These are phyloP conservation scores for Themeda triandra DNA, from an alignment of 176 grass and related monocot genomes.

Conservation along the genomic window DNA sequence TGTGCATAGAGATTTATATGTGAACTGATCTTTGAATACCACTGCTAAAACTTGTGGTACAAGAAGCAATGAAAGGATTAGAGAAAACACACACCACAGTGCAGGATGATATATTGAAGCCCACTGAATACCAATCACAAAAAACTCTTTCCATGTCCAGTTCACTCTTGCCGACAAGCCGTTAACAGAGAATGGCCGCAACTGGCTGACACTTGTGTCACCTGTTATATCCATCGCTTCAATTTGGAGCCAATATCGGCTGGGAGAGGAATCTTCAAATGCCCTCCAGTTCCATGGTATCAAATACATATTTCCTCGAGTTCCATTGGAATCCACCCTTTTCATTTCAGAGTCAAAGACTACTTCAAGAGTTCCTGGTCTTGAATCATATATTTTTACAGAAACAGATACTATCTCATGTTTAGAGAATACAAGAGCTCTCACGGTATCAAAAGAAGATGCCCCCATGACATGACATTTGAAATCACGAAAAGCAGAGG, in stretches of 20 bases:
- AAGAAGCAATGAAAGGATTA: conserved; percentile 66
- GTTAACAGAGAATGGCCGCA: conserved; percentile 89
- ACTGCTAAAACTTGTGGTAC: conserved; percentile 45
- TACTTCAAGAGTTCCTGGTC: conserved; percentile 54
- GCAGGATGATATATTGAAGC: conserved; percentile 64
- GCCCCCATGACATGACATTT: conserved; percentile 50
- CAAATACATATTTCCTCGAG: conserved; percentile 74
- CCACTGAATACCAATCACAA: conserved; percentile 91
- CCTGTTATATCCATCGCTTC: conserved; percentile 75
- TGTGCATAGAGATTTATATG: conserved; percentile 36
- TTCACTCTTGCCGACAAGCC: conserved; percentile 58
- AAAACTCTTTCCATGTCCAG: conserved; percentile 92
- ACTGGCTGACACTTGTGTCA: conserved; percentile 49
- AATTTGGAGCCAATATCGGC: conserved; percentile 87
- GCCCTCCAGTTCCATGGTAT: conserved; percentile 94
- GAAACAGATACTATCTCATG: conserved; percentile 69
- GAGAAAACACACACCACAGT: conserved; percentile 47
- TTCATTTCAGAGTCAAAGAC: conserved; percentile 78
- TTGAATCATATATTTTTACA: conserved; percentile 83
- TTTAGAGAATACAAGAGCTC: conserved; percentile 88
- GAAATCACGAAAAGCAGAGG: conserved; percentile 58
- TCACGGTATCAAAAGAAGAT: conserved; percentile 65
- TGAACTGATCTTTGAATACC: conserved; percentile 51
- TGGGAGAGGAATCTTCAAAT: conserved; percentile 75
- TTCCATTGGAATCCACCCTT: conserved; percentile 58